These are phyloP conservation scores for Novakomyces olei DNA, from an alignment of 805 yeast genomes.

Conservation along the genomic window DNA sequence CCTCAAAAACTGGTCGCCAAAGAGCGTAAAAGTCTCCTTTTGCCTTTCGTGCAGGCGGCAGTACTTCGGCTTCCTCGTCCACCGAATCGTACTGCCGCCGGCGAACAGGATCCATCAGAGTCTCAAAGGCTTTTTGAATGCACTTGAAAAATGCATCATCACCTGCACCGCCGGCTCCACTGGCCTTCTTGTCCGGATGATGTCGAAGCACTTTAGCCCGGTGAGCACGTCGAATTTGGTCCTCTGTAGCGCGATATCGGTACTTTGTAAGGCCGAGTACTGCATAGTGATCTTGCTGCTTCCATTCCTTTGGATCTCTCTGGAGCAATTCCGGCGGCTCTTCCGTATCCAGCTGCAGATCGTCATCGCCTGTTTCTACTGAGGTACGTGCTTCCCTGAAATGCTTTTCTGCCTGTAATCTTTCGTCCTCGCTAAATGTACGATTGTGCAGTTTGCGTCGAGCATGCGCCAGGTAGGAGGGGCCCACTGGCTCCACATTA, in stretches of 20 bases:
- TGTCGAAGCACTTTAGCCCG: slow-evolving; percentile 89
- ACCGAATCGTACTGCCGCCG: slow-evolving; percentile 92
- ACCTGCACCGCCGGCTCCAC: slow-evolving; percentile 50
- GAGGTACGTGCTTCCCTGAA: slow-evolving; percentile 68
- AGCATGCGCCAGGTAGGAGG: slow-evolving; percentile 87
- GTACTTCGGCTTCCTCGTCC: slow-evolving; percentile 67
- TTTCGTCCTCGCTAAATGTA: slow-evolving; percentile 95
- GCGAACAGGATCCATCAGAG: slow-evolving; percentile 61
- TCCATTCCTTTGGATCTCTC: slow-evolving; percentile 97
- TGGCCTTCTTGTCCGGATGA: slow-evolving; percentile 97
- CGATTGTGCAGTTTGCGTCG: slow-evolving; percentile 89
- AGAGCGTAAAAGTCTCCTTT: slow-evolving; percentile 44
- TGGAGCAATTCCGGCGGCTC: slow-evolving; percentile 61
- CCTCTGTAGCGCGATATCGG: slow-evolving; percentile 78
- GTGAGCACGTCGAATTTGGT: slow-evolving; percentile 83
- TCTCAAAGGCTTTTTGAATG: slow-evolving; percentile 83
- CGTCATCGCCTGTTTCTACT: slow-evolving; percentile 35
- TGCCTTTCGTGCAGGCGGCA: slow-evolving; percentile 45
- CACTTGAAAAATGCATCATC: slow-evolving; percentile 95
- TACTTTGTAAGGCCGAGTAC: slow-evolving; percentile 83
- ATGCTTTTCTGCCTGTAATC: slow-evolving; percentile 79
- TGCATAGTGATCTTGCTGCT: slow-evolving; percentile 83
- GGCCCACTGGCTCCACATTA: slow-evolving; percentile 91
- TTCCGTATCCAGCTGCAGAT: slow-evolving; percentile 33
- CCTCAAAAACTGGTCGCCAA: slow-evolving; percentile 78